A percentile compares a stretch with the other conserved stretches of the same genome.
These are phyloP conservation scores for Fagus crenata DNA, from an alignment of 306 rosid genomes.

Conservation along the genomic window DNA sequence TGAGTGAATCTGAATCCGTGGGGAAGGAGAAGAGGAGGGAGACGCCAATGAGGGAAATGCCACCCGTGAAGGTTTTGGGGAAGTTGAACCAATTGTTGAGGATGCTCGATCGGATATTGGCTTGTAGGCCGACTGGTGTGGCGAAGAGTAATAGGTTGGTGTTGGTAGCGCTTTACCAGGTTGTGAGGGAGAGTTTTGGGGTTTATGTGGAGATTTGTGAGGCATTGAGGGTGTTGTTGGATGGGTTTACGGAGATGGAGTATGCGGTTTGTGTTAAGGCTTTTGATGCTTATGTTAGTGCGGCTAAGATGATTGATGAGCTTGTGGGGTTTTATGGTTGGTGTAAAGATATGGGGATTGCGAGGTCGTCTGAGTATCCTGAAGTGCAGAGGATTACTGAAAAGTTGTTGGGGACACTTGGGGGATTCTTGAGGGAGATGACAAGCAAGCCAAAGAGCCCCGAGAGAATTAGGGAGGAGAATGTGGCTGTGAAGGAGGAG, in stretches of 20 bases:
- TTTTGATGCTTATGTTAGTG: slow-evolving; percentile 60
- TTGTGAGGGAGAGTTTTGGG: slow-evolving; percentile 72
- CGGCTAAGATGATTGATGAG: slow-evolving; percentile 68
- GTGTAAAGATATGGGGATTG: slow-evolving; percentile 81
- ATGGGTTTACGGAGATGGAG: slow-evolving; percentile 75
- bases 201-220: slow-evolving; percentile 64
- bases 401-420: slow-evolving; percentile 56
- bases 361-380: slow-evolving; percentile 76
- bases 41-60: slow-evolving; percentile 65
- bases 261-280: slow-evolving; percentile 60
- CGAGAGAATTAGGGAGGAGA: slow-evolving; percentile 48
- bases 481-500: slow-evolving; percentile 35
- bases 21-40: slow-evolving; percentile 41
- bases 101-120: slow-evolving; percentile 65
- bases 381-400: slow-evolving; percentile 71
- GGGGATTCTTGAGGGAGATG: slow-evolving; percentile 72
- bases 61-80: slow-evolving; percentile 61
- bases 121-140: slow-evolving; percentile 64
- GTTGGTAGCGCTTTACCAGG: slow-evolving; percentile 56
- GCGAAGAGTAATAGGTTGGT: slow-evolving; percentile 68
- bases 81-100: slow-evolving; percentile 57
- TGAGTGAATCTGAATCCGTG: slow-evolving; percentile 37
- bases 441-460: slow-evolving; percentile 38
- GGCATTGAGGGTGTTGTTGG: slow-evolving; percentile 68
- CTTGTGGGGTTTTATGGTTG: slow-evolving; percentile 65